Conservation (phyloP, 257 asterid genomes). For the Nicotiana tabacum region DNA sequence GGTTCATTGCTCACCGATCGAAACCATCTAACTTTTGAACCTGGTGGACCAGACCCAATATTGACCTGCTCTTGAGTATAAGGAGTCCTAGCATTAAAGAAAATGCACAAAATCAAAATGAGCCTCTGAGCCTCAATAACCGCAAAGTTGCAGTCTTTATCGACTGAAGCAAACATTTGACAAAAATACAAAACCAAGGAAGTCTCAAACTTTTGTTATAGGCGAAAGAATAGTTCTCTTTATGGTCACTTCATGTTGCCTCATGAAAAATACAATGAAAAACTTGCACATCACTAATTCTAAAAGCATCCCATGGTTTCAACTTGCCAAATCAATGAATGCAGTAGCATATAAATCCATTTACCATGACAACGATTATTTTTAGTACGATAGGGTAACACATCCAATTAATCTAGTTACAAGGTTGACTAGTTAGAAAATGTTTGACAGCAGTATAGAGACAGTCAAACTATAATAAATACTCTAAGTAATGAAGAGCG, state of each 20-base stretch:
- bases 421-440: background rate
- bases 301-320: background rate
- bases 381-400: background rate
- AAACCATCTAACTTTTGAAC: constrained; percentile 85
- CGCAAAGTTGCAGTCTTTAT: background rate
- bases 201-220: background rate
- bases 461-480: background rate
- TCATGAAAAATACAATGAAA: background rate
- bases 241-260: background rate
- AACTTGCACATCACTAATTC: background rate
- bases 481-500: background rate
- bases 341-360: background rate
- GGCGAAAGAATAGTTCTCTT: background rate
- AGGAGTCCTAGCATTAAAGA: constrained; percentile 57
- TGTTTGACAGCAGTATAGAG: background rate
- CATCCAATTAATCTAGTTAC: background rate
- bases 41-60: constrained; percentile 93
- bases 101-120: background rate
- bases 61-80: constrained; percentile 65
- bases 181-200: background rate
- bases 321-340: background rate
- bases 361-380: background rate
- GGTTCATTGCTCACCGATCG: constrained; percentile 81
- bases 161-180: background rate
- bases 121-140: background rate